phyloP scores from a whole-genome alignment of 202 grass and related monocot species.

The Dendrocalamus latiflorus region DNA sequence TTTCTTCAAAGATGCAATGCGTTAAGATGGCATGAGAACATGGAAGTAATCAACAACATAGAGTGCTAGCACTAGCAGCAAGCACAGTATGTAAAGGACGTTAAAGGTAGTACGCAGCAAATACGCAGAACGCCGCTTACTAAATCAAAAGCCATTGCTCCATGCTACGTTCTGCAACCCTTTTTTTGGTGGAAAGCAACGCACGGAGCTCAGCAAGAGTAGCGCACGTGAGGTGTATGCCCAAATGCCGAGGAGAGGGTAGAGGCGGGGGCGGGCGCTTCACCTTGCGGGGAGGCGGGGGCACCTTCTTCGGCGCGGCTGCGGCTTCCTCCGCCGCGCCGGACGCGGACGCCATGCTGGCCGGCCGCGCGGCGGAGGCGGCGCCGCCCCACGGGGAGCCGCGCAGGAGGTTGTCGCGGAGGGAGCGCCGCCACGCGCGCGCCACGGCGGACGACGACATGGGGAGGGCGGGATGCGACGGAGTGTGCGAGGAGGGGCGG shows the following conservation, averaged over 20 bases:
- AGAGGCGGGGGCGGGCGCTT: too few relatives aligned
- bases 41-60: neutral
- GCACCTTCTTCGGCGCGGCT: too few relatives aligned
- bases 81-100: neutral
- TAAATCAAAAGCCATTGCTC: neutral
- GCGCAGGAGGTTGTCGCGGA: constrained; percentile 39
- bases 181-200: neutral
- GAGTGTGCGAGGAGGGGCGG: neutral
- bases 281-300: too few relatives aligned
- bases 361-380: constrained; percentile 1
- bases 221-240: constrained; percentile 38
- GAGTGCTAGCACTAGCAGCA: neutral
- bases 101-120: neutral
- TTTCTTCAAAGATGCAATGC: neutral
- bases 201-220: neutral
- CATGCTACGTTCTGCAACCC: neutral
- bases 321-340: too few relatives aligned
- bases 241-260: constrained; percentile 30
- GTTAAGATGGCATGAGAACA: neutral
- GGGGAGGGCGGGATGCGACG: neutral
- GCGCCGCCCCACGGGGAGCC: constrained; percentile 22
- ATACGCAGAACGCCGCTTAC: neutral
- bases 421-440: constrained; percentile 48
- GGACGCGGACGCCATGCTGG: constrained; percentile 29
- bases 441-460: constrained; percentile 27